Base-by-base conservation (phyloP, 345 rosid genomes). In the Sapria himalayana region DNA sequence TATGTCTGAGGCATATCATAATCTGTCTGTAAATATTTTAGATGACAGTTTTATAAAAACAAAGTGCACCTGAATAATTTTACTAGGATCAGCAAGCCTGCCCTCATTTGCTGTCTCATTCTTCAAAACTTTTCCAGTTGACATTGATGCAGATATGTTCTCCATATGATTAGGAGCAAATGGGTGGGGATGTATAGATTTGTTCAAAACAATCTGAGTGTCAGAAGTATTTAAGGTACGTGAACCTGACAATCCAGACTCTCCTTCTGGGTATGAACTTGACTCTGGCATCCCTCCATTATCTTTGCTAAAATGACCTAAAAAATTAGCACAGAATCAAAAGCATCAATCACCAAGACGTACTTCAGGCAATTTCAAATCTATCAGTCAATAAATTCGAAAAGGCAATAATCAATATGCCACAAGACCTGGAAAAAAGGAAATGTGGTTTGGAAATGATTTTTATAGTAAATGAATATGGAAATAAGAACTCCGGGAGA, bases 221-320 rank as follows among this genome's bases (percentile, higher is more conserved):
- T 54, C 55, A 49, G 58, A 46, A 31, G 54, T 64, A 49, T 58
- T 29, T 11, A 50, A 49, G 7, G 57, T 69, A 43, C 46, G 39
- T 40, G 47, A 39, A 45, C 49, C 49, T 18, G 75, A 39, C 25
- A 57, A 52, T 40, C 65, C 68, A 31, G 43, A 35, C 39, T 76
- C 72, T 39, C 48, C 67, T 5, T 40, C 29, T 7, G 61, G 50
- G 49, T 45, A 54, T 9, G 72, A 55, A 53, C 51, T 57, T 40
- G 77, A 53, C 27, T 29, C 46, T 38, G 69, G 47, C 49, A 72
- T 36, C 16, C 69, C 69, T 24, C 61, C 86, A 59, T 65, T 73
- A 58, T 52, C 54, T 59, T 66, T 68, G 54, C 71, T 66, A 48
- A 51, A 64, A 63, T 63, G 52, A 64, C 70, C 81, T 70, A 51